Evolutionary conservation across 2,329 filamentous ascomycete species (phyloP).

Genomic region (Botrytis paeoniae): DNA sequence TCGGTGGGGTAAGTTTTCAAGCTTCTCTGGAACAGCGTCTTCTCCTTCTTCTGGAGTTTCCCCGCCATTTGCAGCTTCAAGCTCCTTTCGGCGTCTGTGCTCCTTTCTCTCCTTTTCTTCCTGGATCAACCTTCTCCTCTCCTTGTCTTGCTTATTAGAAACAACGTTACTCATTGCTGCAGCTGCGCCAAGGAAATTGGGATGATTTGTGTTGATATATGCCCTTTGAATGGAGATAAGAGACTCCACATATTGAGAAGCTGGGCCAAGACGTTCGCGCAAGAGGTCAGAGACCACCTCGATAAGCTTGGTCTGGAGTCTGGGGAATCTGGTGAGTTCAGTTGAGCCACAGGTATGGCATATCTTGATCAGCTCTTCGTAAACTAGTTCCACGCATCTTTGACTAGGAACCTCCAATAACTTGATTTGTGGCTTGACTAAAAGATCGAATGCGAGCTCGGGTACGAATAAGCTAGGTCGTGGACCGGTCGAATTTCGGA

Average conservation of each 20-base stretch:
- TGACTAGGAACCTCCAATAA: slow-evolving; percentile 92
- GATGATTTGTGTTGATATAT: slow-evolving; percentile 99
- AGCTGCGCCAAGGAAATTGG: slow-evolving; percentile 94
- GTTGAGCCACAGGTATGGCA: slow-evolving; percentile 97
- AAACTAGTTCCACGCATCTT: slow-evolving; percentile 94
- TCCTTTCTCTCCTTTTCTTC: slow-evolving; percentile 88
- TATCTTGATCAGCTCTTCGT: slow-evolving; percentile 98
- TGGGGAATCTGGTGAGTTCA: slow-evolving; percentile 86
- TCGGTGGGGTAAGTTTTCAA: slow-evolving; percentile 57
- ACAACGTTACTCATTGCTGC: slow-evolving; percentile 98
- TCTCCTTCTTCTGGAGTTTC: slow-evolving; percentile 63
- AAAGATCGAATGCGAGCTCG: slow-evolving; percentile 93
- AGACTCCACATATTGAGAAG: slow-evolving; percentile 89
- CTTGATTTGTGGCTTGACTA: slow-evolving; percentile 98
- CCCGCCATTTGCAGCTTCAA: slow-evolving; percentile 68
- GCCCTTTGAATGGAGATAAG: slow-evolving; percentile 95
- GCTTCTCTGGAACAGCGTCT: slow-evolving; percentile 46
- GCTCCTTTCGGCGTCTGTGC: slow-evolving; percentile 75
- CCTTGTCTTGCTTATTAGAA: slow-evolving; percentile 88
- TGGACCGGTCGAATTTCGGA: slow-evolving; percentile 95
- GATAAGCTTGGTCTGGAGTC: slow-evolving; percentile 93
- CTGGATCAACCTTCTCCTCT: slow-evolving; percentile 74
- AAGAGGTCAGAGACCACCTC: slow-evolving; percentile 96
- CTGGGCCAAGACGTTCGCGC: slow-evolving; percentile 84
- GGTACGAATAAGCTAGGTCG: slow-evolving; percentile 95